A percentile compares a stretch with the other conserved stretches of the same genome.
These are phyloP conservation scores for Pythium angustatum DNA, from an alignment of 352 stramenopile genomes.

Conservation along the genomic window DNA sequence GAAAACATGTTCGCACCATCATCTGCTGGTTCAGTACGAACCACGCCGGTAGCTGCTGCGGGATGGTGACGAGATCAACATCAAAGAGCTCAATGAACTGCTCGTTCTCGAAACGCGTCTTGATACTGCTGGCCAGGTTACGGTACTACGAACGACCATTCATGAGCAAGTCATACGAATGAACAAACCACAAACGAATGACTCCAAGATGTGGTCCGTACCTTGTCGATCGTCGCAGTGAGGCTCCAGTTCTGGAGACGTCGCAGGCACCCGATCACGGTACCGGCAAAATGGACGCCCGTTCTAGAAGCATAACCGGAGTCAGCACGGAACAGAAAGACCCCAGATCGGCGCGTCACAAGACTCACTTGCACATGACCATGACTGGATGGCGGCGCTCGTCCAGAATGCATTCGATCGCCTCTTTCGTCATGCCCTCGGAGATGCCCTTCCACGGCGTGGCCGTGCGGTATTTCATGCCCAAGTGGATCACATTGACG, in stretches of 20 bases:
- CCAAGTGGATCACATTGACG: constrained; percentile 81
- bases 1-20: constrained; percentile 47
- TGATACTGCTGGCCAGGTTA: constrained; percentile 83
- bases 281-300: constrained; percentile 73
- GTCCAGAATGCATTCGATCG: constrained; percentile 84
- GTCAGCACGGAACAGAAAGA: neutral
- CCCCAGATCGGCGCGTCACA: neutral
- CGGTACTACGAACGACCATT: constrained; percentile 65
- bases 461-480: constrained; percentile 74
- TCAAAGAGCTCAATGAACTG: constrained; percentile 91
- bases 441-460: constrained; percentile 76
- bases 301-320: constrained; percentile 35
- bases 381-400: constrained; percentile 77
- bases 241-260: constrained; percentile 86
- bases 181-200: neutral
- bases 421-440: constrained; percentile 85
- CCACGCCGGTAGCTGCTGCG: constrained; percentile 75
- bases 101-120: constrained; percentile 88
- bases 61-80: constrained; percentile 79
- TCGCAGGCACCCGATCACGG: constrained; percentile 79
- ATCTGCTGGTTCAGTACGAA: constrained; percentile 80
- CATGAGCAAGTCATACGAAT: neutral
- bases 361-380: constrained; percentile 84
- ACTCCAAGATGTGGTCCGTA: constrained; percentile 12
- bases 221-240: constrained; percentile 87